phyloP scores from a whole-genome alignment of 2,329 filamentous ascomycete genomes.

The Knoxdaviesia capensis region DNA sequence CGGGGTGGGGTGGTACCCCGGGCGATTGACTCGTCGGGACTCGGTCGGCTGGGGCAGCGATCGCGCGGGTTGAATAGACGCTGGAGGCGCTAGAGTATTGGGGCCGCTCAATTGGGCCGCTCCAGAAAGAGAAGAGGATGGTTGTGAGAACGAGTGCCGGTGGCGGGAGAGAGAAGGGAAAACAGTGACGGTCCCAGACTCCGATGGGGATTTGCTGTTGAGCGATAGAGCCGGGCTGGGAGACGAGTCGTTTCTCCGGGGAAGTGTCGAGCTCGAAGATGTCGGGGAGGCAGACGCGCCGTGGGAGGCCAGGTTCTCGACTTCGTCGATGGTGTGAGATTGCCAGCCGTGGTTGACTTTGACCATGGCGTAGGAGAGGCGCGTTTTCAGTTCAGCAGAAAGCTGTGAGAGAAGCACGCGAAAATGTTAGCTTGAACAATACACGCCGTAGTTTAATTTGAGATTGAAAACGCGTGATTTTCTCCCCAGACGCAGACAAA shows the following conservation, averaged over 20 bases:
- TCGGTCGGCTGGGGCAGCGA: constrained; percentile 15
- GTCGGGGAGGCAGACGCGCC: constrained; percentile 33
- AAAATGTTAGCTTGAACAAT: not conserved
- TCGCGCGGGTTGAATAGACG: constrained; percentile 29
- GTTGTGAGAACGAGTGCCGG: constrained; percentile 2
- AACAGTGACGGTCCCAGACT: not conserved
- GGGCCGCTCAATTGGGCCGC: not conserved
- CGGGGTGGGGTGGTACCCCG: constrained; percentile 26
- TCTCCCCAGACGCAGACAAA: too few relatives aligned
- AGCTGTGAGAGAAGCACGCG: constrained; percentile 25
- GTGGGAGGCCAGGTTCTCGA: constrained; percentile 55
- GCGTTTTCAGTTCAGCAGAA: constrained; percentile 60
- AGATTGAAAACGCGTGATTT: not conserved
- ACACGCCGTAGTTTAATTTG: not conserved
- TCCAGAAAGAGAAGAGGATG: not conserved
- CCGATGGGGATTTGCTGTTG: constrained; percentile 1
- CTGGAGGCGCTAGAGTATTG: constrained; percentile 26
- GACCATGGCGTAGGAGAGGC: constrained; percentile 80
- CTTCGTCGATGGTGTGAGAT: constrained; percentile 53
- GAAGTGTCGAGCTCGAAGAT: constrained; percentile 34
- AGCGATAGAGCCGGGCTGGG: constrained; percentile 22
- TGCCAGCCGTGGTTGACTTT: constrained; percentile 88
- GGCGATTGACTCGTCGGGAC: constrained; percentile 28
- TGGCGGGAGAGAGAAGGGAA: not conserved
- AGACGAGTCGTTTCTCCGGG: constrained; percentile 28